These are phyloP conservation scores for Raphanus sativus DNA, from an alignment of 345 rosid species.

Conservation along the genomic window DNA sequence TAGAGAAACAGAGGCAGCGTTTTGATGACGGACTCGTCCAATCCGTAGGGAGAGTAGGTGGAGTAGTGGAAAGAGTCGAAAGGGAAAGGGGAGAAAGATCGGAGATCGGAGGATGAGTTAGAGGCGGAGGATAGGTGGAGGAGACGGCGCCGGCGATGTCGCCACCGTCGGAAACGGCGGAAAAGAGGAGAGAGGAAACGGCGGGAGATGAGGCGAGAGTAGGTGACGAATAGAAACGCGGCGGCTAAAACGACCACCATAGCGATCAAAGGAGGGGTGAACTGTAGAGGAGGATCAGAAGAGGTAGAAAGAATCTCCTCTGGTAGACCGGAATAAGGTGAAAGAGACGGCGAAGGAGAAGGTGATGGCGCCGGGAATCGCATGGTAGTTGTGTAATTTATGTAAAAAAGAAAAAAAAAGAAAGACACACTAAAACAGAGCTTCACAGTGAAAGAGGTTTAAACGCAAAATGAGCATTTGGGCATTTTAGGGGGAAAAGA, in stretches of 20 bases:
- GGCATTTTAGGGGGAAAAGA: background rate
- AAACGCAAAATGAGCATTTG: slow-evolving; percentile 27
- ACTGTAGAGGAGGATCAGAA: slow-evolving; percentile 57
- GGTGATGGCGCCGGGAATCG: slow-evolving; percentile 21
- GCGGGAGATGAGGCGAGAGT: slow-evolving; percentile 83
- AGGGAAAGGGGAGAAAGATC: slow-evolving; percentile 55
- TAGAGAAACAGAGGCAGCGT: slow-evolving; percentile 71
- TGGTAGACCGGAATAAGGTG: slow-evolving; percentile 13
- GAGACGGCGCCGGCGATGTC: slow-evolving; percentile 49
- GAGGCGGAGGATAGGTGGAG: slow-evolving; percentile 48
- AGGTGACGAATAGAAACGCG: slow-evolving; percentile 69
- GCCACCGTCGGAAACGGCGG: slow-evolving; percentile 51
- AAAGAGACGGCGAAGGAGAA: slow-evolving; percentile 31
- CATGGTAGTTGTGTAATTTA: slow-evolving; percentile 19
- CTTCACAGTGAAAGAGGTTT: slow-evolving; percentile 23
- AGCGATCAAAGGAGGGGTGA: slow-evolving; percentile 88
- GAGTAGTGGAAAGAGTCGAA: slow-evolving; percentile 51
- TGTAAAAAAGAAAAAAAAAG: background rate
- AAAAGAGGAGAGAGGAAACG: slow-evolving; percentile 48
- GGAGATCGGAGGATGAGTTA: slow-evolving; percentile 47
- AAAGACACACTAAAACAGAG: slow-evolving; percentile 32
- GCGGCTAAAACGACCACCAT: slow-evolving; percentile 86
- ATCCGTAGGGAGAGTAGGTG: slow-evolving; percentile 69
- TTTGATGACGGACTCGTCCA: slow-evolving; percentile 85
- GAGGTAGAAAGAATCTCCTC: slow-evolving; percentile 23